These are phyloP conservation scores for Pulchroboletus neoregius DNA, from an alignment of 1,284 basidiomycete genomes.

Conservation along the genomic window DNA sequence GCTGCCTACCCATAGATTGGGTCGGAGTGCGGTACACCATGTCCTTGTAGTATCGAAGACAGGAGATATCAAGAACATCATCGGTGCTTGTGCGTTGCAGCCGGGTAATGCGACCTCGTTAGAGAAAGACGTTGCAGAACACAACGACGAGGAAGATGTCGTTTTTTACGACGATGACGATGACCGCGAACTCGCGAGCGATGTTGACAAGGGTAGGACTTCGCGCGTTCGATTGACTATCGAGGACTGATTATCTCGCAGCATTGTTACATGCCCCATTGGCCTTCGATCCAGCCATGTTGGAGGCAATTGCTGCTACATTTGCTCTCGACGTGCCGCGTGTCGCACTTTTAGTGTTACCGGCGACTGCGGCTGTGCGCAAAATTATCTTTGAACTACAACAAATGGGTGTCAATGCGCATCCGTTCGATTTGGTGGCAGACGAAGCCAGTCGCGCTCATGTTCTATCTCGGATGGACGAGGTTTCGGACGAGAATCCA, in stretches of 20 bases:
- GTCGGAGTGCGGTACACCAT: slow-evolving; percentile 47
- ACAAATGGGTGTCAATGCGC: slow-evolving; percentile 63
- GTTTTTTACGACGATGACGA: slow-evolving; percentile 23
- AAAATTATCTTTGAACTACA: slow-evolving; percentile 61
- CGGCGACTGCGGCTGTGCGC: slow-evolving; percentile 53
- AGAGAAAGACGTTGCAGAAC: slow-evolving; percentile 1
- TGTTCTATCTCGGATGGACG: slow-evolving; percentile 37
- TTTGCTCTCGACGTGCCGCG: slow-evolving; percentile 72
- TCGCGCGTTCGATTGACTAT: neutral
- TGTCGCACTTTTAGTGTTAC: slow-evolving; percentile 62
- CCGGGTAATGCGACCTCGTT: neutral
- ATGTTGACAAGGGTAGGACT: slow-evolving; percentile 24
- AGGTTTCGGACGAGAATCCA: slow-evolving; percentile 45
- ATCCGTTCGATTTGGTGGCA: slow-evolving; percentile 50
- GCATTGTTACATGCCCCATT: slow-evolving; percentile 45
- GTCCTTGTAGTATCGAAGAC: slow-evolving; percentile 56
- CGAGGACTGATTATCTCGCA: slow-evolving; percentile 26
- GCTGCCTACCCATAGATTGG: slow-evolving; percentile 24
- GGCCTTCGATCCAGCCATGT: slow-evolving; percentile 47
- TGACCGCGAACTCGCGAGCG: slow-evolving; percentile 22
- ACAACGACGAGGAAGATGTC: slow-evolving; percentile 14
- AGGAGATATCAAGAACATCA: slow-evolving; percentile 49
- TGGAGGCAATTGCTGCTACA: slow-evolving; percentile 65
- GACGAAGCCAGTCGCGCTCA: slow-evolving; percentile 41
- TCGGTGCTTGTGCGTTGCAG: slow-evolving; percentile 25